Conservation (phyloP, 208 protist species). For the Crithidia mellificae region DNA sequence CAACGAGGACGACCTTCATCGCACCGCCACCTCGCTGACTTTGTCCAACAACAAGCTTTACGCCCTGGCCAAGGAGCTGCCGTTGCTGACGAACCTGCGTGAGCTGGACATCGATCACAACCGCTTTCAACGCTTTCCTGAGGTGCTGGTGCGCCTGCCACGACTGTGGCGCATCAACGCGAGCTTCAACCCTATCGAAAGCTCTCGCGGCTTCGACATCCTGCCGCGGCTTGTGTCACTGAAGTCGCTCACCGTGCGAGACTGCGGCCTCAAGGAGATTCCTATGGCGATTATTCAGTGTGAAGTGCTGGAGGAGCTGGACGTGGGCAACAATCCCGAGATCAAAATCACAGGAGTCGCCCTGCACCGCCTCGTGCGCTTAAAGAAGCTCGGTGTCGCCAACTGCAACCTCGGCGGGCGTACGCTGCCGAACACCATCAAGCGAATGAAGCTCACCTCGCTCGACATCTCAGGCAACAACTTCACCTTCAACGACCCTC, state of each 20-base stretch:
- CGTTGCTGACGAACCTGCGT: slow-evolving; percentile 64
- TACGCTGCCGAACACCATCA: slow-evolving; percentile 58
- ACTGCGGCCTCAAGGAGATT: slow-evolving; percentile 55
- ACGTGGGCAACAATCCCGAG: slow-evolving; percentile 72
- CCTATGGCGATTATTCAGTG: slow-evolving; percentile 54
- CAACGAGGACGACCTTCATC: slow-evolving; percentile 63
- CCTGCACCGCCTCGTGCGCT: slow-evolving; percentile 42
- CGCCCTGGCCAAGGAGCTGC: slow-evolving; percentile 75
- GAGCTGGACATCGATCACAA: slow-evolving; percentile 81
- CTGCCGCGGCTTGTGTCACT: slow-evolving; percentile 52
- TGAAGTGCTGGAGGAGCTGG: slow-evolving; percentile 57
- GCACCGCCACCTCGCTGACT: slow-evolving; percentile 66
- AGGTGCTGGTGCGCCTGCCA: slow-evolving; percentile 54
- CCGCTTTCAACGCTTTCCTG: slow-evolving; percentile 69
- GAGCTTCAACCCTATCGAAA: slow-evolving; percentile 71
- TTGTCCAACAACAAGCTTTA: slow-evolving; percentile 83
- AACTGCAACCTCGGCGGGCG: slow-evolving; percentile 68
- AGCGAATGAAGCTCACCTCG: slow-evolving; percentile 45
- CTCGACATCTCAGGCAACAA: slow-evolving; percentile 83
- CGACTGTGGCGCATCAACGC: slow-evolving; percentile 62
- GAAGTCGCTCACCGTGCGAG: slow-evolving; percentile 49
- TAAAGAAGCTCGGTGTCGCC: slow-evolving; percentile 61
- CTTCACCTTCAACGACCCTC: slow-evolving; percentile 60
- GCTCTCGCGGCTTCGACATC: slow-evolving; percentile 47
- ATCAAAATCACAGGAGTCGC: slow-evolving; percentile 49